A percentile compares a stretch with the other conserved stretches of the same genome.
phyloP scores from a whole-genome alignment of 305 asterid species.

The Fraxinus platypoda region DNA sequence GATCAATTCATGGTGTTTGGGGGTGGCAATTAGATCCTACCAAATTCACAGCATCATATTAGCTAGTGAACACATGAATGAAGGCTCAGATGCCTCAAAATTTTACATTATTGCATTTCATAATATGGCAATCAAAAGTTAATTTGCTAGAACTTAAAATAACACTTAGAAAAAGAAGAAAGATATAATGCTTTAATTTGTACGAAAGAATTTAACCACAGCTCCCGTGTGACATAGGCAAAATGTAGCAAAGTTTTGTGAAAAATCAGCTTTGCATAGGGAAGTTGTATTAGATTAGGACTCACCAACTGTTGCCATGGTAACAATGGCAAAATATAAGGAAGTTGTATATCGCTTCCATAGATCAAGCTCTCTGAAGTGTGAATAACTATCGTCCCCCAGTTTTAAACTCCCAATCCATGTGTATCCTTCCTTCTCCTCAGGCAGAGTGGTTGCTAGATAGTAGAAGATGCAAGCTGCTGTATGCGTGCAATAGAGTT shows the following conservation, averaged over 20 bases:
- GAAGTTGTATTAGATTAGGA: neutral
- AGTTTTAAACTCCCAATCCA: constrained; percentile 92
- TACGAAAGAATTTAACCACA: neutral
- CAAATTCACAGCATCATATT: neutral
- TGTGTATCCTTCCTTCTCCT: constrained; percentile 75
- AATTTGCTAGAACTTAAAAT: neutral
- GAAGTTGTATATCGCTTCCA: constrained; percentile 83
- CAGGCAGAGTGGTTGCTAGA: constrained; percentile 82
- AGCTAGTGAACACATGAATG: neutral
- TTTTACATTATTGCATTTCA: neutral
- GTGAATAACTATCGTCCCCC: constrained; percentile 71
- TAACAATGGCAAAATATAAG: constrained; percentile 79
- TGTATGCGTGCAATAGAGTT: constrained; percentile 86
- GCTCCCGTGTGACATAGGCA: neutral
- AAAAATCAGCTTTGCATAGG: neutral
- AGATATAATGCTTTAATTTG: neutral
- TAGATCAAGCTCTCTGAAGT: constrained; percentile 72
- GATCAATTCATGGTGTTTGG: neutral
- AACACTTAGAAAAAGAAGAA: neutral
- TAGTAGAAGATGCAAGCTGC: constrained; percentile 97
- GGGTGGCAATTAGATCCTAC: neutral
- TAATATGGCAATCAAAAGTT: neutral
- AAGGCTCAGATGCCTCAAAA: neutral
- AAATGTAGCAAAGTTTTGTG: neutral
- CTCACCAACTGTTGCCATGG: constrained; percentile 99